Percentiles rank a stretch among this genome's conserved stretches.
These are phyloP conservation scores for Pestalotiopsis fici DNA, from an alignment of 2,329 filamentous ascomycete species.

Conservation along the genomic window DNA sequence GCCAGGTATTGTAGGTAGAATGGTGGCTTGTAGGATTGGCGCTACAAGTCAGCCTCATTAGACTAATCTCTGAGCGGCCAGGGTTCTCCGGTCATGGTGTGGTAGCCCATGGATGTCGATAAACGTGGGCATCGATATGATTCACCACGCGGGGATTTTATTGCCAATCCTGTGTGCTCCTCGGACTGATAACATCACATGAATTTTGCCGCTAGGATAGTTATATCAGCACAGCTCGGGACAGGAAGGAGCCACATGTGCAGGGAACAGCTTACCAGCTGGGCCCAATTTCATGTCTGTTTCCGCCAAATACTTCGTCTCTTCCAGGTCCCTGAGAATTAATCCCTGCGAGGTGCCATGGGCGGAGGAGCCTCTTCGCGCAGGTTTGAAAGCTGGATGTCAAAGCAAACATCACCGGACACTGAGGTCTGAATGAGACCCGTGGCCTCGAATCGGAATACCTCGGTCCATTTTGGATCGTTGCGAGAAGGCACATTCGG, in stretches of 20 bases:
- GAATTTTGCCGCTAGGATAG: conserved; percentile 9
- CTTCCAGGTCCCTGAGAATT: conserved; percentile 33
- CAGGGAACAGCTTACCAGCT: conserved; percentile 31
- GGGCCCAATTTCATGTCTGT: conserved; percentile 36
- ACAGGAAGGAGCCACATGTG: neutral
- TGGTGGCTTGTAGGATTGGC: neutral
- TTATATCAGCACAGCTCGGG: neutral
- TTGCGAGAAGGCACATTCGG: conserved; percentile 43
- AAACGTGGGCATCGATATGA: neutral
- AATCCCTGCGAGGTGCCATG: conserved; percentile 39
- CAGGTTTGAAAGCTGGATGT: conserved; percentile 23
- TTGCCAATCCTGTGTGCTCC: neutral
- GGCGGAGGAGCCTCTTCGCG: conserved; percentile 33
- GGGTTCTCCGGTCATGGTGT: no score
- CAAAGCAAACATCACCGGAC: conserved; percentile 13
- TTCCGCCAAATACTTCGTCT: conserved; percentile 42
- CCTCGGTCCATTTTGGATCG: conserved; percentile 44
- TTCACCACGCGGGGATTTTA: neutral
- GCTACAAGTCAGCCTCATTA: neutral
- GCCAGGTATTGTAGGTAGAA: neutral
- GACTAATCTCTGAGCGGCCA: neutral
- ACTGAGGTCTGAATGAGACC: conserved; percentile 24
- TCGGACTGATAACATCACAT: conserved; percentile 12
- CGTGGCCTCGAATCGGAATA: conserved; percentile 46
- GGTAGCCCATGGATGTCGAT: neutral